A percentile compares a stretch with the other conserved stretches of the same genome.
Conservation (phyloP, 768 basidiomycete genomes). For the Trametes elegans region DNA sequence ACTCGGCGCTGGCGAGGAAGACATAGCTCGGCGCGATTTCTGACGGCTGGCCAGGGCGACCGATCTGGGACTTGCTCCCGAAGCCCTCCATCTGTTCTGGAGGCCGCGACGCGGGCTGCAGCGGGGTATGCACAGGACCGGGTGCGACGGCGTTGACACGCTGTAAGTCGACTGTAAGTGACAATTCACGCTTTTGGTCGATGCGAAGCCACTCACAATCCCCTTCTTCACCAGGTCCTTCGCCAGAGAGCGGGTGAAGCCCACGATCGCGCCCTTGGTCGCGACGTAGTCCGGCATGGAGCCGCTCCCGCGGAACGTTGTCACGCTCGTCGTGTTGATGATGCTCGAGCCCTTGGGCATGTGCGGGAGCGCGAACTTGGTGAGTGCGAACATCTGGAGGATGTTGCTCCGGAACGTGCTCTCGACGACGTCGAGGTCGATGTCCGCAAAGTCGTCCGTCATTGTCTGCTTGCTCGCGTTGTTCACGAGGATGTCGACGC, state of each 20-base stretch:
- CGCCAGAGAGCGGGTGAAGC: conserved; percentile 56
- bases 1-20: conserved; percentile 43
- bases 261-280: conserved; percentile 60
- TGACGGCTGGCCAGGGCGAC: conserved; percentile 51
- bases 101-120: conserved; percentile 54
- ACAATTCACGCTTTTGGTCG: too few species aligned
- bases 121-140: conserved; percentile 56
- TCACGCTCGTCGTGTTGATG: conserved; percentile 62
- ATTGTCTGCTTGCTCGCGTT: conserved; percentile 54
- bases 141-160: conserved; percentile 32
- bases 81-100: conserved; percentile 57
- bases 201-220: conserved; percentile 47
- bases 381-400: conserved; percentile 55
- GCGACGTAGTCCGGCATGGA: conserved; percentile 47
- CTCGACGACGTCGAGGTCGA: conserved; percentile 51
- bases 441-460: conserved; percentile 42
- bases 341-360: conserved; percentile 56
- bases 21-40: conserved; percentile 54
- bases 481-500: conserved; percentile 57
- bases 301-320: conserved; percentile 42
- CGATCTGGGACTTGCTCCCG: conserved; percentile 45
- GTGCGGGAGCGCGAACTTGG: conserved; percentile 56
- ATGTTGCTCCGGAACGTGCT: conserved; percentile 59
- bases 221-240: conserved; percentile 52
- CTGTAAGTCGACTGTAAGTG: too few species aligned